These are phyloP conservation scores for Halophytophthora batemanensis DNA, from an alignment of 352 stramenopile genomes.

Conservation along the genomic window DNA sequence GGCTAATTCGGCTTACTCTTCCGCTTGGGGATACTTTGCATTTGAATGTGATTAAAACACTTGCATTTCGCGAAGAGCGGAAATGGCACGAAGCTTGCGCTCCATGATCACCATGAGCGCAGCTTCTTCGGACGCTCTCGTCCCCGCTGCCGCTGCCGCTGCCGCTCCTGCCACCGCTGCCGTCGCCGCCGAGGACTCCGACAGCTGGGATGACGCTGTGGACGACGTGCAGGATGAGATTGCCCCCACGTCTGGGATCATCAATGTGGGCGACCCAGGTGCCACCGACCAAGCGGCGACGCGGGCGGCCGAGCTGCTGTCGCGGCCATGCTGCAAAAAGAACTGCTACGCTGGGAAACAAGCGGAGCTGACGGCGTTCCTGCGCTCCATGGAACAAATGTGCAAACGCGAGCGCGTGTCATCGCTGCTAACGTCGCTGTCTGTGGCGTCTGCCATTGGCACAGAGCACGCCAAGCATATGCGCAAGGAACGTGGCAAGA, in stretches of 20 bases:
- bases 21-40: too few species aligned
- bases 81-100: too few species aligned
- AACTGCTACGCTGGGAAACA: neutral
- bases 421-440: constrained; percentile 5
- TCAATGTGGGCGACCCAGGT: too few species aligned
- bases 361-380: neutral
- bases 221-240: neutral
- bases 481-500: neutral
- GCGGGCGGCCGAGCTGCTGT: neutral
- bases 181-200: neutral
- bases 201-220: neutral
- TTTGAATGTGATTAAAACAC: too few species aligned
- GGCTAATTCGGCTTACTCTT: too few species aligned
- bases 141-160: neutral
- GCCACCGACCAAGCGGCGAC: neutral
- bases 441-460: constrained; percentile 2
- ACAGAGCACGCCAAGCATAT: constrained; percentile 2
- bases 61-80: too few species aligned
- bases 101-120: too few species aligned
- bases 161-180: neutral
- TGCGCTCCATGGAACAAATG: constrained; percentile 7
- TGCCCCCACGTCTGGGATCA: neutral
- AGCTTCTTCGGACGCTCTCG: too few species aligned
- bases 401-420: constrained; percentile 1
- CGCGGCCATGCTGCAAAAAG: neutral